Percentiles rank a stretch among this genome's conserved stretches.
These are phyloP conservation scores for Alternaria novae-zelandiae DNA, from an alignment of 2,329 filamentous ascomycete genomes.

Conservation along the genomic window DNA sequence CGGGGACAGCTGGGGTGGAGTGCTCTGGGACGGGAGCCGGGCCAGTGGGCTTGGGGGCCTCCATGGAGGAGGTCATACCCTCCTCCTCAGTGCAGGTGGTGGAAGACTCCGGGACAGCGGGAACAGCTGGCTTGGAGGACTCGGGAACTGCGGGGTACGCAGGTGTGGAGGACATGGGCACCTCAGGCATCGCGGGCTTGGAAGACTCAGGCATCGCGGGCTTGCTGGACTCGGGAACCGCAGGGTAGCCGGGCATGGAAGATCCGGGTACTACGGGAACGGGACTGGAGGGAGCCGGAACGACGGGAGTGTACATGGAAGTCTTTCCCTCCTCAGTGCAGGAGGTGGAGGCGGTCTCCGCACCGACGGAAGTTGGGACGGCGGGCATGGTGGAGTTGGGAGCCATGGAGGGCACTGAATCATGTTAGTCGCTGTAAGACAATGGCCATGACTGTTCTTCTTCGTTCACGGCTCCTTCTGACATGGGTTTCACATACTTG, in stretches of 20 bases:
- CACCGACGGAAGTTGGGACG: slow-evolving; percentile 6
- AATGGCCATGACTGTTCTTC: not conserved
- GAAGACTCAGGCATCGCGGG: slow-evolving; percentile 13
- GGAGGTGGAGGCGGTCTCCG: slow-evolving; percentile 15
- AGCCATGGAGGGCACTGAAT: slow-evolving; percentile 29
- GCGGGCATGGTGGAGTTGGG: slow-evolving; percentile 35
- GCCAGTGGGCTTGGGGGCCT: not conserved
- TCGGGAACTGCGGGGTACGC: slow-evolving; percentile 26
- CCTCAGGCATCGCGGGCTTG: slow-evolving; percentile 23
- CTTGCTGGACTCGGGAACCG: slow-evolving; percentile 8
- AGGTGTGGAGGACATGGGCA: slow-evolving; percentile 23
- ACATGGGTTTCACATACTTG: slow-evolving; percentile 54
- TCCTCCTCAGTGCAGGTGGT: slow-evolving; percentile 77
- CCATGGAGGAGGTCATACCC: slow-evolving; percentile 30
- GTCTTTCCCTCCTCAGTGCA: slow-evolving; percentile 70
- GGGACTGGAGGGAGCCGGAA: slow-evolving; percentile 18
- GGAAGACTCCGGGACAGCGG: slow-evolving; percentile 25
- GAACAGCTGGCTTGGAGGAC: slow-evolving; percentile 8
- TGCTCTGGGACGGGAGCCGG: slow-evolving; percentile 1
- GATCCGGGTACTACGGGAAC: slow-evolving; percentile 7
- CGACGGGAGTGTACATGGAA: slow-evolving; percentile 51
- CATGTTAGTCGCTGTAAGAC: slow-evolving; percentile 14
- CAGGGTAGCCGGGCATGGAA: slow-evolving; percentile 11
- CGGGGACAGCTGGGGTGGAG: not conserved
- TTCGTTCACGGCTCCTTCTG: not conserved